Evolutionary conservation across 225 moss, liverwort and hornwort species (phyloP), one percentile per base, ranked within the genome.

Genomic region (Bryum argenteum): DNA sequence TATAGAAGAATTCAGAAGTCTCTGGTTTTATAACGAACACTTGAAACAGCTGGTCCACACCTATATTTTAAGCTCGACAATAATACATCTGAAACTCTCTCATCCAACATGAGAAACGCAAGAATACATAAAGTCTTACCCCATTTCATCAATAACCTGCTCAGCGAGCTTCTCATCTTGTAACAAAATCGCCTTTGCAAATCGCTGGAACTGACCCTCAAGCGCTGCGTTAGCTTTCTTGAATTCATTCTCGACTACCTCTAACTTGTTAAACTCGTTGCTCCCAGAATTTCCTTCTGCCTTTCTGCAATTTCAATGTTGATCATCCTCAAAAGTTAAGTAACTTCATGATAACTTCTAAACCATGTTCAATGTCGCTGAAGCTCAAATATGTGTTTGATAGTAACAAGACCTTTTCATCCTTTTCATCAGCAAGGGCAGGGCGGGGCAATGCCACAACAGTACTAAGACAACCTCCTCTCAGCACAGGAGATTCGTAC

Each of bases 181-280:
- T 69, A 89, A 77, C 19, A 86, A 83, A 77, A 95, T 87, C 38
- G 92, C 92, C 71, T 89, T 82, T 19, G 92, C 88, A 73, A 95
- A 95, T 28, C 86, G 89, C 51, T 88, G 88, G 79, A 95, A 92
- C 70, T 95, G 92, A 60, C 92, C 92, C 83, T 89, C 84, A 51
- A 95, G 87, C 58, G 40, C 76, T 64, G 84, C 54, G 2, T 80
- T 74, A 37, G 75, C 82, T 65, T 76, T 79, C 68, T 77, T 73
- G 37, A 71, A 72, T 51, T 58, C 72, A 54, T 83, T 89, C 65
- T 82, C 81, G 59, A 77, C 54, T 56, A 86, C 56, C 64, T 89
- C 88, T 64, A 83, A 80, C 71, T 71, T 73, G 73, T 79, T 80
- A 64, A 54, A 72, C 55, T 80, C 75, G 57, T 80, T 70, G 67